Conservation (phyloP, 2,329 filamentous ascomycete genomes). For the Talaromyces piceae region DNA sequence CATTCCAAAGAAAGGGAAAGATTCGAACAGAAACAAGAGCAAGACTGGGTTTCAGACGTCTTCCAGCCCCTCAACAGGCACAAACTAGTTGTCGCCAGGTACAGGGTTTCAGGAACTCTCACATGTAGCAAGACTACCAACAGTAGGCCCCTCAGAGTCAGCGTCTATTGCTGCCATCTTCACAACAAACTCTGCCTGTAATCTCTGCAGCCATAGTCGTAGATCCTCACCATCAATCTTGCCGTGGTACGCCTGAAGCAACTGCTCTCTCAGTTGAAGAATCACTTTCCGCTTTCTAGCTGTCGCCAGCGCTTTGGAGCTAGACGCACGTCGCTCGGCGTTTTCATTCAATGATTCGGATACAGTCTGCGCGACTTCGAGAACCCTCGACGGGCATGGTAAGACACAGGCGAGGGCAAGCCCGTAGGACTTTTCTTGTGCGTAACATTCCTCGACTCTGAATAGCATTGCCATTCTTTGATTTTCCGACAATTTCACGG, state of each 20-base stretch:
- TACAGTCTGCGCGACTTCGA: constrained; percentile 61
- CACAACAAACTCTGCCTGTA: constrained; percentile 68
- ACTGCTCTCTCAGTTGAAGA: constrained; percentile 62
- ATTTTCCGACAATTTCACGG: constrained; percentile 56
- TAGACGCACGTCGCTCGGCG: constrained; percentile 51
- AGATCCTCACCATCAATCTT: constrained; percentile 59
- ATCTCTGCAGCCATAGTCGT: constrained; percentile 53
- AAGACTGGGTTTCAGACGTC: too few species aligned
- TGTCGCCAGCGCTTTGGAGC: constrained; percentile 51
- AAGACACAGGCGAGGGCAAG: constrained; percentile 71
- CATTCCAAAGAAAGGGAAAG: too few species aligned
- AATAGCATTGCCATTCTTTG: constrained; percentile 81
- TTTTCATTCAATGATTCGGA: constrained; percentile 54
- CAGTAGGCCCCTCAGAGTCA: constrained; percentile 15
- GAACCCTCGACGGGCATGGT: constrained; percentile 60
- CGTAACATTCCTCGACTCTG: constrained; percentile 64
- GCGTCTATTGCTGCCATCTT: constrained; percentile 61
- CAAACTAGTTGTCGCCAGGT: constrained; percentile 6
- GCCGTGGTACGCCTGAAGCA: constrained; percentile 60
- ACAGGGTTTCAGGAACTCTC: neutral
- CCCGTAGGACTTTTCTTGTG: constrained; percentile 70
- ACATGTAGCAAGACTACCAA: too few species aligned
- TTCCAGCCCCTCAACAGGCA: constrained; percentile 6
- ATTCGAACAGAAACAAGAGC: too few species aligned
- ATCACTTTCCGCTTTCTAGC: constrained; percentile 65